These are phyloP conservation scores for Suhomyces bokatorum DNA, from an alignment of 1,139 yeast genomes.

Conservation along the genomic window DNA sequence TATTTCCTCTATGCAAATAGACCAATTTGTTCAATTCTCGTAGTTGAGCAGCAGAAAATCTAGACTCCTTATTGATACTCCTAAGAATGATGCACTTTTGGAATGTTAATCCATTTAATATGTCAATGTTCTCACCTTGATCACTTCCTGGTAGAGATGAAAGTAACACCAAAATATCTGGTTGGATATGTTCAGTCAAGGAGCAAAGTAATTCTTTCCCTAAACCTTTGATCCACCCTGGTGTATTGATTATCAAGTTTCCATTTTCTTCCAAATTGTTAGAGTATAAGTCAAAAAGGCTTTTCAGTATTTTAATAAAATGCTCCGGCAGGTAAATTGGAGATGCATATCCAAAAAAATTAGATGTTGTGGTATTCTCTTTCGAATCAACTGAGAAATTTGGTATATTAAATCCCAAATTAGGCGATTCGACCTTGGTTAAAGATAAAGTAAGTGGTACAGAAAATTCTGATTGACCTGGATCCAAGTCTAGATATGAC, in stretches of 20 bases:
- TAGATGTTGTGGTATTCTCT: constrained; percentile 17
- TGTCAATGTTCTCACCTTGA: constrained; percentile 27
- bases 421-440: constrained; percentile 23
- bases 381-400: constrained; percentile 9
- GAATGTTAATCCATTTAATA: constrained; percentile 25
- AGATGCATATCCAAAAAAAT: constrained; percentile 67
- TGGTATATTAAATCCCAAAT: constrained; percentile 30
- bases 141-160: constrained; percentile 23
- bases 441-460: constrained; percentile 68
- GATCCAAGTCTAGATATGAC: constrained; percentile 76
- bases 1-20: constrained; percentile 49
- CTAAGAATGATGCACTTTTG: constrained; percentile 22
- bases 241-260: constrained; percentile 70
- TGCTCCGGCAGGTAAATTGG: constrained; percentile 69
- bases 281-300: constrained; percentile 40
- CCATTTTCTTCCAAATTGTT: constrained; percentile 30
- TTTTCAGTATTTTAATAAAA: constrained; percentile 49
- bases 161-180: constrained; percentile 52
- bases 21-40: constrained; percentile 51
- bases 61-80: constrained; percentile 34
- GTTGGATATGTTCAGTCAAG: constrained; percentile 48
- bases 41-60: constrained; percentile 53
- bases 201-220: constrained; percentile 67
- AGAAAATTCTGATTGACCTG: constrained; percentile 86
- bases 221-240: constrained; percentile 93